Evolutionary conservation across 257 asterid species (phyloP).

Genomic region (Voacanga thouarsii): DNA sequence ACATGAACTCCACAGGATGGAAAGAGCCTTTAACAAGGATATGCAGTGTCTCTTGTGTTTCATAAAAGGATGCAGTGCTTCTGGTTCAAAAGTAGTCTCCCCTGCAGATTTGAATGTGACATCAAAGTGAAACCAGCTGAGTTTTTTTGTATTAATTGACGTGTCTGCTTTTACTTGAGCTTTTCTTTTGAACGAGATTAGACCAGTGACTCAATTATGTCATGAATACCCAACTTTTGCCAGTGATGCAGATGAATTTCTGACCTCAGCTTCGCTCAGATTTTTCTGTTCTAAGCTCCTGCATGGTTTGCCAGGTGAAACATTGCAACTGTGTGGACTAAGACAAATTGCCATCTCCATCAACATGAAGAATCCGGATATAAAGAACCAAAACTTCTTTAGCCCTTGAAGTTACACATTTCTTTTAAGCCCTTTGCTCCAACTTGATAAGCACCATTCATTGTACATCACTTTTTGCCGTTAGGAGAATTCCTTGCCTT

Average conservation of each 20-base stretch:
- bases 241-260: slow-evolving; percentile 1
- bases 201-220: background rate
- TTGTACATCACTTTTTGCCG: background rate
- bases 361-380: background rate
- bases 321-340: background rate
- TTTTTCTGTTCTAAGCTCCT: background rate
- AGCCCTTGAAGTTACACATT: background rate
- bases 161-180: too few relatives aligned
- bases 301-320: background rate
- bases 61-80: background rate
- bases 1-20: background rate
- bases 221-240: background rate
- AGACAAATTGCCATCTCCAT: background rate
- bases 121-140: background rate
- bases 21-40: background rate
- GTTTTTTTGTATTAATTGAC: background rate
- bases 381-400: background rate
- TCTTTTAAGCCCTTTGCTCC: background rate
- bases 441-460: background rate
- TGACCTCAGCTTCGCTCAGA: background rate
- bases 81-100: background rate
- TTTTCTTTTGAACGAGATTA: background rate
- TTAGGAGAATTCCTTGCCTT: background rate
- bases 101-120: background rate
- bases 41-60: background rate